Base-by-base conservation (phyloP, 257 asterid genomes). In the Euphrasia confusa region DNA sequence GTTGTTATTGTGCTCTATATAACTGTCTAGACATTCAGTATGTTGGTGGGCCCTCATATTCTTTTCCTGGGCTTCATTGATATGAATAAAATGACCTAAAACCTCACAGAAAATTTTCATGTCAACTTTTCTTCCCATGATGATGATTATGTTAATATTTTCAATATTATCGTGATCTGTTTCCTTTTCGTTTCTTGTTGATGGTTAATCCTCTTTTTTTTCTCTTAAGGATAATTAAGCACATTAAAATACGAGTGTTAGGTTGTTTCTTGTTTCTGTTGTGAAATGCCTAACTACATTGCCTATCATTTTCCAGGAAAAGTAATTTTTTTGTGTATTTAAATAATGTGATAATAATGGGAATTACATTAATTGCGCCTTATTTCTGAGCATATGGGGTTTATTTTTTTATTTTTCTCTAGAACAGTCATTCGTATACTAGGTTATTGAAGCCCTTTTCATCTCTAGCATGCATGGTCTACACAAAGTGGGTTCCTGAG, bases 401-500 rank as follows among this genome's bases (percentile, higher is more conserved):
- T 63, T 37, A 44, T 44, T 13, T 44, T 10, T 10, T 30, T 30
- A 30, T 30, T 30, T 30, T 10, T 59, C 60, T 48, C 55, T 35
- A 11, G 53, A 58, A 54, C 40, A 3, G 17, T 18, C 55, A 44
- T 70, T 21, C 37, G 27, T 60, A 40, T 65, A 60, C 63, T 44
- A 37, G 40, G 32, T 33, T 54, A 48, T 48, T 48, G 45, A 61
- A 39, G 32, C 14, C 54, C 10, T 42, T 64, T 18, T 44, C 40
- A 35, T 35, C 45, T 56, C 11, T 45, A 40, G 15, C 40, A 39
- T 42, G 15, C 40, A 39, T 42, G 54, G 39, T 3, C 14, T 15
- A n/a, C 32, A n/a, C 24, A 10, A 7, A 3, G 48, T 24, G 26
- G 5, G 26, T 9, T 40, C 7, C 58, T 14, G 40, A 30, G 55